These are phyloP conservation scores for Neoboletus magnificus DNA, from an alignment of 768 basidiomycete species.

Conservation along the genomic window DNA sequence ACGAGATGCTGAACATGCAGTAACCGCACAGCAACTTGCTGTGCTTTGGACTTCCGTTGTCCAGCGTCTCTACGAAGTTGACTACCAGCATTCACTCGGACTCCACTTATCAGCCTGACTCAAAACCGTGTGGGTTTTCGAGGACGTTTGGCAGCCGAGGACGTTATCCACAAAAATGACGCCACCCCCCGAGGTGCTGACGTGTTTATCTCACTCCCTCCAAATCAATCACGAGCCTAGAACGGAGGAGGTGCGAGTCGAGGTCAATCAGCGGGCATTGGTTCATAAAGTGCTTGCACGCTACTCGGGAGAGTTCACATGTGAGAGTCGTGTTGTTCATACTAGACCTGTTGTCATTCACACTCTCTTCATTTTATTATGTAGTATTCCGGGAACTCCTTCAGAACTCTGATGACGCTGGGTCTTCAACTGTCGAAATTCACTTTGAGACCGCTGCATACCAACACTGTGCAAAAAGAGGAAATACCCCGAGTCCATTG, in stretches of 20 bases:
- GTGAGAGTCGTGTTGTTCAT: conserved; percentile 26
- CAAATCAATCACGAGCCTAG: conserved; percentile 19
- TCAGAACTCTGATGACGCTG: conserved; percentile 95
- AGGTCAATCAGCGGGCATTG: conserved; percentile 88
- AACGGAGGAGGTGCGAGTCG: conserved; percentile 49
- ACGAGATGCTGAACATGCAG: too few relatives aligned
- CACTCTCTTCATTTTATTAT: background rate
- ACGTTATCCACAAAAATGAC: too few relatives aligned
- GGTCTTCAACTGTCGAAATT: conserved; percentile 69
- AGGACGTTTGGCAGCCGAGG: too few relatives aligned
- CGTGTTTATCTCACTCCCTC: too few relatives aligned
- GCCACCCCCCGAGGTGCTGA: too few relatives aligned
- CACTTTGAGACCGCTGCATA: conserved; percentile 63
- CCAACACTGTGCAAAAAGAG: conserved; percentile 24
- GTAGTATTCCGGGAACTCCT: conserved; percentile 81
- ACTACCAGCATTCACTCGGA: too few relatives aligned
- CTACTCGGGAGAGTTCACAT: conserved; percentile 90
- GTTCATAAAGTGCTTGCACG: conserved; percentile 94
- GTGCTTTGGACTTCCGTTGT: too few relatives aligned
- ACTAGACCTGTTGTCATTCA: background rate
- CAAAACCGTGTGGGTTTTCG: too few relatives aligned
- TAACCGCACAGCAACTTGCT: too few relatives aligned
- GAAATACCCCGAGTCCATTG: too few relatives aligned
- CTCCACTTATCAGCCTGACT: too few relatives aligned
- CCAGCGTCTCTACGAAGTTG: too few relatives aligned